These are phyloP conservation scores for Collariella sp. DNA, from an alignment of 495 filamentous ascomycete species.

Conservation along the genomic window DNA sequence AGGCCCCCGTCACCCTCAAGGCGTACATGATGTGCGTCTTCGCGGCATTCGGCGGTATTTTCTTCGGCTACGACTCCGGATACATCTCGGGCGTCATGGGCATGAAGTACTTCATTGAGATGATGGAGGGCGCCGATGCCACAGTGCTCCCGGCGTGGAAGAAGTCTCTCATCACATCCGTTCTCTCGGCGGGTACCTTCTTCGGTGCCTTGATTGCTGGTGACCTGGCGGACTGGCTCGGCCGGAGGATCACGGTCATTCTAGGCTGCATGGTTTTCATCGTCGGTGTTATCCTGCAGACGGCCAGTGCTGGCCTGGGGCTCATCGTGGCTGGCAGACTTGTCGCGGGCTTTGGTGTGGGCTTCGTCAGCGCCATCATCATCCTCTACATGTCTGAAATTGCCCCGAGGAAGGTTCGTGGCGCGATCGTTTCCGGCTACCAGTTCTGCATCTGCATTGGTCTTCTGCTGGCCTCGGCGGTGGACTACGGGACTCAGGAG, in stretches of 20 bases:
- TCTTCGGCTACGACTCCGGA: slow-evolving; percentile 57
- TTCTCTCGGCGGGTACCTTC: slow-evolving; percentile 51
- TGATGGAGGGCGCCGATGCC: slow-evolving; percentile 33
- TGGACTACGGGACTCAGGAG: slow-evolving; percentile 62
- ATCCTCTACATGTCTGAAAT: slow-evolving; percentile 69
- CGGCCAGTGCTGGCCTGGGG: slow-evolving; percentile 21
- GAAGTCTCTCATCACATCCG: slow-evolving; percentile 65
- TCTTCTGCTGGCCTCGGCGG: slow-evolving; percentile 59
- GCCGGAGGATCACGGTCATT: slow-evolving; percentile 61
- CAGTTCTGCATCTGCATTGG: slow-evolving; percentile 70
- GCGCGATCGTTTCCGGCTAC: slow-evolving; percentile 65
- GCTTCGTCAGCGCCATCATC: slow-evolving; percentile 64
- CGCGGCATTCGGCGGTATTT: slow-evolving; percentile 58
- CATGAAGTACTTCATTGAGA: slow-evolving; percentile 47
- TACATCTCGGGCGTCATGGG: slow-evolving; percentile 54
- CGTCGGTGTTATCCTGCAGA: slow-evolving; percentile 56
- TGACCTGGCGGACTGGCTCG: slow-evolving; percentile 58
- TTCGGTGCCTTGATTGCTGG: slow-evolving; percentile 63
- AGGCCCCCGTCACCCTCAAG: slow-evolving; percentile 55
- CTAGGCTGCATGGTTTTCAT: slow-evolving; percentile 54
- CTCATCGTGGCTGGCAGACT: slow-evolving; percentile 54
- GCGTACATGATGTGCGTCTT: slow-evolving; percentile 62
- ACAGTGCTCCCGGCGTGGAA: slow-evolving; percentile 21
- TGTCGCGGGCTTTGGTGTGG: slow-evolving; percentile 46
- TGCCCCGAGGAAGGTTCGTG: slow-evolving; percentile 56